Evolutionary conservation across 331 rosid genomes (phyloP), one percentile per base, ranked within the genome.

Genomic region (Erythrophleum ivorense): DNA sequence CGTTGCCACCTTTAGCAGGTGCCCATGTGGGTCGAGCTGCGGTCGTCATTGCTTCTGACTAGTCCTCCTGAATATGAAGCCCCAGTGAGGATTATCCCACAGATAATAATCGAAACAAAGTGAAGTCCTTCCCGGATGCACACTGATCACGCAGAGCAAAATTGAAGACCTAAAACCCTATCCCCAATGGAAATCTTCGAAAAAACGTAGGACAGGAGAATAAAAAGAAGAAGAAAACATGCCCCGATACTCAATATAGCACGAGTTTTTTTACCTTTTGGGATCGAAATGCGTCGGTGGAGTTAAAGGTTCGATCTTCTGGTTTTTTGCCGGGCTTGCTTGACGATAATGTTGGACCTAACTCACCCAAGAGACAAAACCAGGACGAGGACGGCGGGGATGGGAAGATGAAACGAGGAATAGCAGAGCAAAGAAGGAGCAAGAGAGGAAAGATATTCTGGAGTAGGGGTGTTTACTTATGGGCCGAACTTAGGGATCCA

Each of bases 11-110:
- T 82, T 96, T 92, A 0, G 98, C 99, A 15, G 97, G 99, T 29
- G 98, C 99, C 98, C 98, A 96, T 0, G 99, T 93, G 12, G 99
- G 99, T 83, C 99, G 80, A 55, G 99, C 98, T 0, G 98, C 99
- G 34, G 97, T 96, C 52, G 97, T 93, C 97, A 96, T 95, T 40
- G 83, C 57, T 70, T 70, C 75, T 19, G 31, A 38, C 38, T 53
- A 46, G 78, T 12, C 13, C 24, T 40, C 34, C 15, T 16, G 15
- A 29, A 45, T 70, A 46, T 31, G 29, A 71, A 71, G 45, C 62
- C 1, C 45, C 9, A 14, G 46, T 15, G 13, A 50, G 15, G 62
- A 34, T 16, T 5, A 34, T 72, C 62, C 5, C 43, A 8, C 29
- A 9, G 24, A 71, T 50, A 7, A 3, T 71, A 15, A 48, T 16